Base-by-base conservation (phyloP, 2,329 filamentous ascomycete genomes). In the Neofusicoccum sp. region DNA sequence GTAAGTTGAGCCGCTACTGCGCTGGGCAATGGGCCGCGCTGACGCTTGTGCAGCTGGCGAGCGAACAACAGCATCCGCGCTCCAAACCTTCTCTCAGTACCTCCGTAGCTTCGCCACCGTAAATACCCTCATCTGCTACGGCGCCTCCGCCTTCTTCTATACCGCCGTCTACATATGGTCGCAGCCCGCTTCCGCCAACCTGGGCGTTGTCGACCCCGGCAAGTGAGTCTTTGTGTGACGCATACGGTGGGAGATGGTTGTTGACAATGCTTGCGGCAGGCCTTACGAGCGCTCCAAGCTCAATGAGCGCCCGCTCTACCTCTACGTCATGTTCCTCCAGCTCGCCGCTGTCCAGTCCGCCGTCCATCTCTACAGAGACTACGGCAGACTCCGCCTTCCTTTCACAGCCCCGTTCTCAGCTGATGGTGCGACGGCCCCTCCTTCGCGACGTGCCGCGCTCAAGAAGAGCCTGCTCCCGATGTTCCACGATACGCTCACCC, bases 231-330 rank as follows among this genome's bases (percentile, higher is more conserved):
- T n/a, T 38, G 30, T 7, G 20, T 24, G 12, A n/a, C 30, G 4
- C 11, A 38, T 28, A 28, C 26, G 6, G 48, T 20, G 24, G 7
- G 11, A 11, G 20, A 16, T 2, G 7, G 12, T 6, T 7, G 34
- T 24, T 53, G 7, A 53, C 48, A 40, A 9, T 30, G 33, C 33
- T 16, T 16, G 3, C 11, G 8, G 20, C 24, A 53, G 48, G 28
- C 70, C 77, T 9, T 80, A 83, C 65, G 90, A 95, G 72, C 84
- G 92, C 36, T 83, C 89, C 20, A 83, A 86, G 57, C 77, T 97
- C 62, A 98, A 98, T 72, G 93, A 98, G 79, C 85, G 89, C 65
- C 88, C 91, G 0, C 83, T 98, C 28, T 95, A 92, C 71, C 79
- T 96, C 54, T 86, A 90, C 34, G 84, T 83, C 62, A 86, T 89